Evolutionary conservation across 225 moss, liverwort and hornwort species (phyloP).

Genomic region (Physcomitrellopsis africana): DNA sequence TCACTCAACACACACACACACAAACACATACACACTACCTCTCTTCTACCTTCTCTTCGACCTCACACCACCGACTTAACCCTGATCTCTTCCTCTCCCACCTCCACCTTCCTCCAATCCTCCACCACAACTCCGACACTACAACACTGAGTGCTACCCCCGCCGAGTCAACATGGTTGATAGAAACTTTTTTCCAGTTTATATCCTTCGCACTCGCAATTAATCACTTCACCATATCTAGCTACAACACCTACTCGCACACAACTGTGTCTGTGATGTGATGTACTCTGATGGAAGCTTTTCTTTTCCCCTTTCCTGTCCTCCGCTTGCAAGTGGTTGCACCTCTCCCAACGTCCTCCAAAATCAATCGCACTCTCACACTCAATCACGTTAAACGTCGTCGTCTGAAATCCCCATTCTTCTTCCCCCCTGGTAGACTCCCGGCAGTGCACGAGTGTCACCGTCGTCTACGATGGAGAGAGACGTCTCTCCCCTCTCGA

Average conservation of each 20-base stretch:
- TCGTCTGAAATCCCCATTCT: background rate
- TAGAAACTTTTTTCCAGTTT: too few relatives aligned
- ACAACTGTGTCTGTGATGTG: background rate
- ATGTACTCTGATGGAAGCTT: background rate
- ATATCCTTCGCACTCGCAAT: too few relatives aligned
- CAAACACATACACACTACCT: background rate
- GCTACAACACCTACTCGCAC: too few relatives aligned
- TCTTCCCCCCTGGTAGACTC: background rate
- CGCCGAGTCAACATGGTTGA: constrained; percentile 11
- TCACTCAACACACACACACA: background rate
- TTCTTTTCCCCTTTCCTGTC: background rate
- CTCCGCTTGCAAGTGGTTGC: background rate
- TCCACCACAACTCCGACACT: background rate
- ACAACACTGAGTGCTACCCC: background rate
- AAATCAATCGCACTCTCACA: too few relatives aligned
- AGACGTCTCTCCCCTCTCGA: constrained; percentile 20
- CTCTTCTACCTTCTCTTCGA: background rate
- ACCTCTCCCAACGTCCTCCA: too few relatives aligned
- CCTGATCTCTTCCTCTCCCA: background rate
- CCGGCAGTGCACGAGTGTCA: constrained; percentile 3
- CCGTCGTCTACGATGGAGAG: constrained; percentile 21
- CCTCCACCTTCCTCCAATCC: background rate
- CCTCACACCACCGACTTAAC: background rate
- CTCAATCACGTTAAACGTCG: background rate
- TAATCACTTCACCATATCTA: too few relatives aligned